Conservation (phyloP, 1,284 basidiomycete species). For the Rhodotorula sp. region DNA sequence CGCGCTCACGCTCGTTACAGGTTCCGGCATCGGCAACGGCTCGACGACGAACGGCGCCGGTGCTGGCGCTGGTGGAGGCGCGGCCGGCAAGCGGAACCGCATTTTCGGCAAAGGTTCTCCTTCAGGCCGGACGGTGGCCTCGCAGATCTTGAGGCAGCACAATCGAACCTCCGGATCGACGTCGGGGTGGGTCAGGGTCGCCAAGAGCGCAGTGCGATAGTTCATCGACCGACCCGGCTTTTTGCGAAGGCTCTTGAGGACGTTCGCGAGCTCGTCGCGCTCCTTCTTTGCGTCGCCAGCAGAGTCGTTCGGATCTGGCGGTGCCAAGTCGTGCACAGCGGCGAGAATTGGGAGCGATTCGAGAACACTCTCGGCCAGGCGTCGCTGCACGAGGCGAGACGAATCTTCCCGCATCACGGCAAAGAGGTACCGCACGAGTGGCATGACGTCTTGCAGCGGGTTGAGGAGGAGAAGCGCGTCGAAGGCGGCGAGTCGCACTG, state of each 20-base stretch:
- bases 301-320: constrained; percentile 37
- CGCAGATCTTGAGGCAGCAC: constrained; percentile 86
- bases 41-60: neutral
- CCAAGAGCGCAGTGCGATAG: constrained; percentile 73
- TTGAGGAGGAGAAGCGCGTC: constrained; percentile 89
- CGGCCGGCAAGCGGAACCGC: constrained; percentile 57
- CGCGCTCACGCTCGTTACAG: neutral
- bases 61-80: constrained; percentile 17
- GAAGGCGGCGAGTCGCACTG: constrained; percentile 87
- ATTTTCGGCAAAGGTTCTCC: constrained; percentile 83
- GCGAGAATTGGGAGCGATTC: constrained; percentile 84
- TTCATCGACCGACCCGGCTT: constrained; percentile 80
- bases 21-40: neutral
- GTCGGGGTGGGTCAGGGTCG: constrained; percentile 70
- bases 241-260: constrained; percentile 77
- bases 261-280: constrained; percentile 58
- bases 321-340: constrained; percentile 80
- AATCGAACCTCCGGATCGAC: constrained; percentile 84
- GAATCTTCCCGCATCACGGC: constrained; percentile 85
- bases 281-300: constrained; percentile 27
- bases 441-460: constrained; percentile 58
- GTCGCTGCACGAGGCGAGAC: constrained; percentile 75
- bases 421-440: constrained; percentile 80
- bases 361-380: constrained; percentile 79
- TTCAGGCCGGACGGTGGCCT: constrained; percentile 76